Base-by-base conservation (phyloP, 805 yeast genomes). In the Millerozyma acaciae region DNA sequence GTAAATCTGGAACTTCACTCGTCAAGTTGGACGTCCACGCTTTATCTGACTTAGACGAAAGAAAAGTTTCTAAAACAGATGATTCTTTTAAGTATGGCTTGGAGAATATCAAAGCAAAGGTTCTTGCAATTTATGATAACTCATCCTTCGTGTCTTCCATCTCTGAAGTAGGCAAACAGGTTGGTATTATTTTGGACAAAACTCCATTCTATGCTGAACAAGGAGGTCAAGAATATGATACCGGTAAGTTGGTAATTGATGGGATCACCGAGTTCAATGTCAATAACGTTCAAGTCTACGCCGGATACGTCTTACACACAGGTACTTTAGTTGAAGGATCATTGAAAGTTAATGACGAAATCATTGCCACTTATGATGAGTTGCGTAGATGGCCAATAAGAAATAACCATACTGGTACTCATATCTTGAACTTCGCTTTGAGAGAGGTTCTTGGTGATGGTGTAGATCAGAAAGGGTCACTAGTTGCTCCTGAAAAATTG, bases 361-460 rank as follows among this genome's bases (percentile, higher is more conserved):
- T 88, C 26, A 84, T 85, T 62, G 94, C 95, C 15, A 80, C 89
- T 30, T 88, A 80, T 52, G 96, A 93, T 52, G 96, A 86, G 57
- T 72, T 83, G 51, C 84, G 97, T 61, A 85, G 99, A 68, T 81
- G 87, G 84, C 95, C 97, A 42, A 80, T 93, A 49, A 84, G 94
- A 70, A 88, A 89, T 68, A 93, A 93, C 74, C 99, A 93, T 65
- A 90, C 99, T 26, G 97, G 97, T 68, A 93, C 99, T 2, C 99
- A 93, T 55, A 78, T 93, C 29, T 76, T 93, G 50, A 93, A 93
- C 66, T 84, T 71, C 57, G 97, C 94, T 26, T 71, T 93, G 48
- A 78, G 90, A 57, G 82, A 80, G 50, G 87, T 83, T 26, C 68
- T 93, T 35, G 98, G 97, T 42, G 85, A 80, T 44, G 79, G 79